A percentile compares a stretch with the other conserved stretches of the same genome.
These are phyloP conservation scores for Capsicum pubescens DNA, from an alignment of 257 asterid species.

Conservation along the genomic window DNA sequence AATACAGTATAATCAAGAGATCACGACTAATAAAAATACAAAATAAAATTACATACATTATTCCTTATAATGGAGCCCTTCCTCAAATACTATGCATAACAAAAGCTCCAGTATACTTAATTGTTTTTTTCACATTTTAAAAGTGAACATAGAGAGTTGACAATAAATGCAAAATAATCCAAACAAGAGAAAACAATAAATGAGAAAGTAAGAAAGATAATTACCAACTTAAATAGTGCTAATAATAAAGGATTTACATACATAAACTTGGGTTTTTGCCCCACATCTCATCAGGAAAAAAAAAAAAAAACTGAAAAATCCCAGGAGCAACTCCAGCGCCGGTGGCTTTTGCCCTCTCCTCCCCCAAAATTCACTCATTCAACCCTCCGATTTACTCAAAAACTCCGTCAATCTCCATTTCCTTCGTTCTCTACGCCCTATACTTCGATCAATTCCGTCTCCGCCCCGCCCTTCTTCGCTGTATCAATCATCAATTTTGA, in stretches of 20 bases:
- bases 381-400: not conserved
- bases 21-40: no score
- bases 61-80: no score
- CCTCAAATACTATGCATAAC: no score
- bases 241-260: not conserved
- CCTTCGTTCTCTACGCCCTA: not conserved
- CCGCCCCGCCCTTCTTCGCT: not conserved
- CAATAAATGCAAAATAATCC: no score
- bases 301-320: constrained; percentile 28
- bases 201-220: not conserved
- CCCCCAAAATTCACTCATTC: not conserved
- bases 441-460: not conserved
- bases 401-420: constrained; percentile 19
- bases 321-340: constrained; percentile 41
- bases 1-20: no score
- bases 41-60: no score
- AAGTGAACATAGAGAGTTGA: no score
- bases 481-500: not conserved
- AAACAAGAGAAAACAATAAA: not conserved
- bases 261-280: constrained; percentile 14
- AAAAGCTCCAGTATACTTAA: no score
- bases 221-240: not conserved
- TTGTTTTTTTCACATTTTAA: no score
- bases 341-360: constrained; percentile 32
- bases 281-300: not conserved